A percentile compares a stretch with the other conserved stretches of the same genome.
Conservation (phyloP, 1,139 yeast species). For the Blastobotrys persicus region DNA sequence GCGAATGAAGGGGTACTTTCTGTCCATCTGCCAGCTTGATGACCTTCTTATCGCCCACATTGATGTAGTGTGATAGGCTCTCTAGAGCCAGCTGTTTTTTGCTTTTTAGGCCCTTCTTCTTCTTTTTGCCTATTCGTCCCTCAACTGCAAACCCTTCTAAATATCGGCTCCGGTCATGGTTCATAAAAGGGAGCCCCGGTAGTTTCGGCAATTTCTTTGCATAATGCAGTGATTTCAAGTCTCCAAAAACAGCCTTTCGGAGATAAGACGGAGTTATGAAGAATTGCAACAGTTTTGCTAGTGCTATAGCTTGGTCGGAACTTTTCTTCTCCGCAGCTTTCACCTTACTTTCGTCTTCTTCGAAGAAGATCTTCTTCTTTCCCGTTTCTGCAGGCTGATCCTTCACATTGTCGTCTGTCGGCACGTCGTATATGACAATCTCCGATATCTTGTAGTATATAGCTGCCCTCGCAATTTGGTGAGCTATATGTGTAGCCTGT, state of each 20-base stretch:
- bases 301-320: conserved; percentile 22
- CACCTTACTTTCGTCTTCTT: conserved; percentile 21
- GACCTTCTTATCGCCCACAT: conserved; percentile 61
- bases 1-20: conserved; percentile 70
- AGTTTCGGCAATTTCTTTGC: conserved; percentile 73
- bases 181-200: conserved; percentile 72
- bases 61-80: conserved; percentile 62
- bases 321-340: conserved; percentile 20
- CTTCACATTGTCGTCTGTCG: no score
- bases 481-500: conserved; percentile 69
- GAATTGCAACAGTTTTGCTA: conserved; percentile 73
- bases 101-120: conserved; percentile 33
- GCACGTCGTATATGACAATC: conserved; percentile 55
- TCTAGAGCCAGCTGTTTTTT: conserved; percentile 27
- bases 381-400: conserved; percentile 22
- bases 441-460: conserved; percentile 69
- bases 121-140: conserved; percentile 48
- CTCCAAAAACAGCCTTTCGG: conserved; percentile 59
- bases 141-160: conserved; percentile 73
- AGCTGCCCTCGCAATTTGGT: conserved; percentile 77
- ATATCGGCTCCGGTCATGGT: conserved; percentile 38
- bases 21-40: conserved; percentile 54
- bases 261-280: conserved; percentile 87
- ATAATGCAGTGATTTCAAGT: conserved; percentile 51
- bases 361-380: conserved; percentile 30